phyloP scores from a whole-genome alignment of 2,329 filamentous ascomycete genomes.

The Drechslera avenae region DNA sequence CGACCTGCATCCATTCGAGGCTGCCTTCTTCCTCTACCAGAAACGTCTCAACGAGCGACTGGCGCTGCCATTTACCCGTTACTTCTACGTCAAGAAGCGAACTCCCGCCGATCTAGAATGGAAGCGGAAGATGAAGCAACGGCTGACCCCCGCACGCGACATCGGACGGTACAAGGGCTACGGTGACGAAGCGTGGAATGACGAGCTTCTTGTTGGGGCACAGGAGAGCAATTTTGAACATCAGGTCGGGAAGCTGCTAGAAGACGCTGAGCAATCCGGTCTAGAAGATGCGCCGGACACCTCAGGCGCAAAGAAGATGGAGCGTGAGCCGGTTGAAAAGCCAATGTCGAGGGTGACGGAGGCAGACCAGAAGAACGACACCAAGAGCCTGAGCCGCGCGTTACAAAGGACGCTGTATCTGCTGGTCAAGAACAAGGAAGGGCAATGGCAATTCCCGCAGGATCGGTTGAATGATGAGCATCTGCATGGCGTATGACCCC shows the following conservation, averaged over 20 bases:
- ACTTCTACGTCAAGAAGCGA: slow-evolving; percentile 93
- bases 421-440: slow-evolving; percentile 74
- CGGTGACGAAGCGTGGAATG: slow-evolving; percentile 79
- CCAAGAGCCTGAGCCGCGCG: slow-evolving; percentile 76
- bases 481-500: slow-evolving; percentile 75
- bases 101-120: slow-evolving; percentile 86
- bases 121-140: slow-evolving; percentile 81
- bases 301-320: slow-evolving; percentile 38
- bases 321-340: slow-evolving; percentile 70
- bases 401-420: slow-evolving; percentile 86
- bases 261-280: slow-evolving; percentile 70
- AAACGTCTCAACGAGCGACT: slow-evolving; percentile 94
- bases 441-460: slow-evolving; percentile 81
- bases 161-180: slow-evolving; percentile 83
- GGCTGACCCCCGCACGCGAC: slow-evolving; percentile 79
- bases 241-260: slow-evolving; percentile 70
- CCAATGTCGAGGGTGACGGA: slow-evolving; percentile 74
- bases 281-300: slow-evolving; percentile 48
- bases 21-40: slow-evolving; percentile 95
- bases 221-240: slow-evolving; percentile 66
- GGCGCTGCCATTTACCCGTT: slow-evolving; percentile 81
- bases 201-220: slow-evolving; percentile 82
- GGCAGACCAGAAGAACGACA: slow-evolving; percentile 77
- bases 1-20: slow-evolving; percentile 83
- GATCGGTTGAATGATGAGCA: slow-evolving; percentile 74